Base-by-base conservation (phyloP, 495 filamentous ascomycete species). In the Annulohypoxylon nitens region DNA sequence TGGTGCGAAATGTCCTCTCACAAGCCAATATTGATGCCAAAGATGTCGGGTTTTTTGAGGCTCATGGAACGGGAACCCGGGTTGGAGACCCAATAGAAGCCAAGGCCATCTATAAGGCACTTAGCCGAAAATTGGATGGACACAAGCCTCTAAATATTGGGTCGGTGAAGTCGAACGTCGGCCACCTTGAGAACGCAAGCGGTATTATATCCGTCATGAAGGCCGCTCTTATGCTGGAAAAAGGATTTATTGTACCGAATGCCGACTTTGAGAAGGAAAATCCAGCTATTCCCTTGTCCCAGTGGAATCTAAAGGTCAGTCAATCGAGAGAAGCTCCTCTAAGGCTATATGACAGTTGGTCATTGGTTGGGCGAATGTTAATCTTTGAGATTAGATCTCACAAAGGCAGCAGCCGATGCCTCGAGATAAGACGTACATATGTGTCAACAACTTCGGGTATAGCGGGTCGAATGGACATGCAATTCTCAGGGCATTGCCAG, bases 201-300 rank as follows among this genome's bases (percentile, higher is more conserved):
- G 88, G 88, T 9, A 80, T 91, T 58, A 81, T 86, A 8, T 84
- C 83, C 0, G 71, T 90, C 4, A 87, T 90, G 63, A 90, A 91
- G 71, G 83, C 84, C 0, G 80, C 84, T 0, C 69, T 89, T 70
- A 86, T 86, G 81, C 75, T 90, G 3, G 86, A 90, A 67, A 83
- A 83, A 55, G 85, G 83, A 37, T 81, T 83, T 67, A 81, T 87
- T 65, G 76, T 81, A 20, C 81, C 84, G 12, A 84, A 84, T 76
- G 73, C 87, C 48, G 81, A 84, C 41, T 85, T 90, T 61, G 81
- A 84, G 79, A 80, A 82, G 14, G 78, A 86, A 4, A 92, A 89
- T 59, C 82, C 87, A 45, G 80, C 78, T 54, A 86, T 84, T 41
- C 82, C 82, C 4, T 83, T 84, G 71, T 79, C 81, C 39, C 80